Percentiles rank a stretch among this genome's conserved stretches.
Evolutionary conservation across 2,329 filamentous ascomycete genomes (phyloP).

Genomic region (Penicillium sp.): DNA sequence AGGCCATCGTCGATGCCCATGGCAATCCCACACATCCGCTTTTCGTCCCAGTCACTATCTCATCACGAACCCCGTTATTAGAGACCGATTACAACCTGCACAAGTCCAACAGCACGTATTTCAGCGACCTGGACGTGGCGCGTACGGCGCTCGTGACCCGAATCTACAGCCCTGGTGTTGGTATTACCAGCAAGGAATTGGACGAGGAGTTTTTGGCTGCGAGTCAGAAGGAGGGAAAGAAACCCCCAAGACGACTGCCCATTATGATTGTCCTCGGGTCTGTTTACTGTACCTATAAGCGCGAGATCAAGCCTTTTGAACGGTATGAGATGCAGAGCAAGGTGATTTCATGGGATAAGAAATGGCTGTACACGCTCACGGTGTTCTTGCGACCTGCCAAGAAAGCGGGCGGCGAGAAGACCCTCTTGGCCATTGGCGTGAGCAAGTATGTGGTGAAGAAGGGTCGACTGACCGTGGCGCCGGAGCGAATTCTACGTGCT

Average conservation of each 20-base stretch:
- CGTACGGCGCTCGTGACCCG: slow-evolving; percentile 78
- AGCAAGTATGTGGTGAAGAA: slow-evolving; percentile 84
- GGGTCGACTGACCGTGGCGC: slow-evolving; percentile 79
- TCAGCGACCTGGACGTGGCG: slow-evolving; percentile 79
- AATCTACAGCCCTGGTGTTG: slow-evolving; percentile 61
- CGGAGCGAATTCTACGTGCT: slow-evolving; percentile 70
- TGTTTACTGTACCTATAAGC: slow-evolving; percentile 71
- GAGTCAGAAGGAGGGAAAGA: slow-evolving; percentile 52
- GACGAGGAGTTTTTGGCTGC: slow-evolving; percentile 52
- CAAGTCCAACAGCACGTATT: slow-evolving; percentile 84
- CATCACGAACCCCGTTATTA: slow-evolving; percentile 66
- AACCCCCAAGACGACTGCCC: slow-evolving; percentile 50
- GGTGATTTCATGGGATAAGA: slow-evolving; percentile 73
- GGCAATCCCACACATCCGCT: slow-evolving; percentile 57
- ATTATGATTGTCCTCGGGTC: slow-evolving; percentile 70
- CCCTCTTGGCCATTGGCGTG: slow-evolving; percentile 69
- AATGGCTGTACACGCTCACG: slow-evolving; percentile 77
- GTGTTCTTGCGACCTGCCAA: slow-evolving; percentile 64
- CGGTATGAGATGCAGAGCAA: slow-evolving; percentile 73
- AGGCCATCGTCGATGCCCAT: slow-evolving; percentile 33
- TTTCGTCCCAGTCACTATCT: slow-evolving; percentile 70
- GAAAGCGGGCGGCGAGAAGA: slow-evolving; percentile 56
- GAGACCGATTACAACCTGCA: slow-evolving; percentile 88
- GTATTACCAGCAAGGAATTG: slow-evolving; percentile 54
- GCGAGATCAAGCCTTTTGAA: slow-evolving; percentile 70